Conservation (phyloP, 106 monocot genomes). For the Iris macrosiphon region DNA sequence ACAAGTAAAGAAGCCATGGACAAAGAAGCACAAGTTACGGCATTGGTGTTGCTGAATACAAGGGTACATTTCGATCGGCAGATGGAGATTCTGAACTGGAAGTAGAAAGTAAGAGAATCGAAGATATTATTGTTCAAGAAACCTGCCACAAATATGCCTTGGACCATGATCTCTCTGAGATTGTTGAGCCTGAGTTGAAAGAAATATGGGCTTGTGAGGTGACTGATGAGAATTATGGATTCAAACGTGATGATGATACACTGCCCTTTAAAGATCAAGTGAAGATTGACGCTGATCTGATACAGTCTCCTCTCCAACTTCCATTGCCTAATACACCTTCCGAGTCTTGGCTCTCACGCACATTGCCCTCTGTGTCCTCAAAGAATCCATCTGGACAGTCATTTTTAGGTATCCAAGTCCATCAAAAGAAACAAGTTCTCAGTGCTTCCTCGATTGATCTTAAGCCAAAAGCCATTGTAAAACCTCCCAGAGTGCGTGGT, state of each 20-base stretch:
- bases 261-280: conserved; percentile 1
- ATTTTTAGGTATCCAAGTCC: conserved; percentile 39
- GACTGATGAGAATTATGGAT: conserved; percentile 1
- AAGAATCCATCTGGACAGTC: conserved; percentile 31
- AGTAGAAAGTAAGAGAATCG: conserved; percentile 11
- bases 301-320: conserved; percentile 33
- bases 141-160: conserved; percentile 5
- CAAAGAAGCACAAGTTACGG: not conserved
- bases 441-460: conserved; percentile 2
- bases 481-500: conserved; percentile 17
- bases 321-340: conserved; percentile 69
- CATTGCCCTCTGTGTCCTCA: conserved; percentile 57
- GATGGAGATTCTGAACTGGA: conserved; percentile 21
- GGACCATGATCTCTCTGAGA: conserved; percentile 3
- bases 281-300: conserved; percentile 6
- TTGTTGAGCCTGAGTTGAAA: not conserved
- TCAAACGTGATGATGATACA: conserved; percentile 3
- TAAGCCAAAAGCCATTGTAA: conserved; percentile 13
- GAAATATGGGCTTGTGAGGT: not conserved
- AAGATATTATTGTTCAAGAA: conserved; percentile 16
- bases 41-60: conserved; percentile 51
- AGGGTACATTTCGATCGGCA: not conserved
- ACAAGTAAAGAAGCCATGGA: not conserved
- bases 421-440: conserved; percentile 22
- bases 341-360: conserved; percentile 74